Evolutionary conservation across 2,329 filamentous ascomycete species (phyloP).

Genomic region (Phaeoacremonium minimum): DNA sequence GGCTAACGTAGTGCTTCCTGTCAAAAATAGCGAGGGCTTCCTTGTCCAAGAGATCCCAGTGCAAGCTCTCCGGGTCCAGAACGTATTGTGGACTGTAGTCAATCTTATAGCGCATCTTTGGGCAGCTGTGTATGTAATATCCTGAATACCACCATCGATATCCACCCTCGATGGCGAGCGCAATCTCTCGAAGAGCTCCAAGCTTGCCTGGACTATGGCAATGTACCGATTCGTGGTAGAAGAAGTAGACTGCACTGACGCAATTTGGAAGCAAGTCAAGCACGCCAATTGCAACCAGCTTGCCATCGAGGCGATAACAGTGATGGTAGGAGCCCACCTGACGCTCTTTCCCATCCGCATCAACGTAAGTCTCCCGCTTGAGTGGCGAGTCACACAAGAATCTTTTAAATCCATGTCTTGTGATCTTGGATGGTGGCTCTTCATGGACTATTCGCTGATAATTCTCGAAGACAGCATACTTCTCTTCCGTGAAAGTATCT

Average conservation of each 20-base stretch:
- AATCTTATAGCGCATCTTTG: constrained; percentile 83
- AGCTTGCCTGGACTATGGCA: constrained; percentile 70
- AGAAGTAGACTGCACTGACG: constrained; percentile 78
- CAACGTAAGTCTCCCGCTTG: constrained; percentile 34
- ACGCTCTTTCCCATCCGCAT: constrained; percentile 45
- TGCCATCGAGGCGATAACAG: constrained; percentile 74
- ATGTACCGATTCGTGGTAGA: constrained; percentile 74
- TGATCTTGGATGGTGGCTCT: constrained; percentile 57
- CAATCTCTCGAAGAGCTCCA: constrained; percentile 68
- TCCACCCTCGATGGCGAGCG: constrained; percentile 62
- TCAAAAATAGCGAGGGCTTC: constrained; percentile 46
- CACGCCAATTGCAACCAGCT: constrained; percentile 71
- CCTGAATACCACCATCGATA: constrained; percentile 78
- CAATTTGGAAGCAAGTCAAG: constrained; percentile 72
- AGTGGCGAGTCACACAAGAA: constrained; percentile 74
- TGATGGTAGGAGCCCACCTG: constrained; percentile 74
- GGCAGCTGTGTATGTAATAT: constrained; percentile 76
- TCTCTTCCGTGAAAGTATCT: constrained; percentile 70
- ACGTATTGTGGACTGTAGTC: constrained; percentile 73
- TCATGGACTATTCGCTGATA: constrained; percentile 73
- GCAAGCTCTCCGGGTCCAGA: constrained; percentile 62
- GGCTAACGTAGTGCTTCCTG: constrained; percentile 50
- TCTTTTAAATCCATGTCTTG: constrained; percentile 56
- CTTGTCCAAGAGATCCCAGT: constrained; percentile 57
- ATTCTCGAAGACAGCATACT: constrained; percentile 67